Percentiles rank a stretch among this genome's conserved stretches.
Evolutionary conservation across 768 basidiomycete species (phyloP).

Genomic region (Russula foetens): DNA sequence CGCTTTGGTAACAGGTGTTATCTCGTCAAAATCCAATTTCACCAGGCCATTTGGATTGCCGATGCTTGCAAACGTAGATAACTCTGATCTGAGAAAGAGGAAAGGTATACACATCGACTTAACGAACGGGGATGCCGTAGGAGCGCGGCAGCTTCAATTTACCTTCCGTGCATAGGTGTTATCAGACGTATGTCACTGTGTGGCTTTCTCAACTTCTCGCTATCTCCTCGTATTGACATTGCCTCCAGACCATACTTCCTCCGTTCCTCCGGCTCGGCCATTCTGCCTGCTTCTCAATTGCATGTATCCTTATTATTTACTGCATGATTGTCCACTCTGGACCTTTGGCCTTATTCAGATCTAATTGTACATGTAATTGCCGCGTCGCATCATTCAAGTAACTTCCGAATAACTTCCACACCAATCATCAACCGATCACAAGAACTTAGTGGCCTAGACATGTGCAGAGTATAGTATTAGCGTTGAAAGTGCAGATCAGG

Average conservation of each 20-base stretch:
- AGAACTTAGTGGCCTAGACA: background rate
- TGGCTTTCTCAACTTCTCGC: background rate
- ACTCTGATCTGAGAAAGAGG: background rate
- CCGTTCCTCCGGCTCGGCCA: background rate
- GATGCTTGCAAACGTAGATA: background rate
- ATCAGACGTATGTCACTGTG: too few relatives aligned
- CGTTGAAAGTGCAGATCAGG: constrained; percentile 18
- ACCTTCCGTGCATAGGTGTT: background rate
- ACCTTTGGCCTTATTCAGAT: background rate
- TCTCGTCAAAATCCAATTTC: background rate
- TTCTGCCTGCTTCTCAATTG: background rate
- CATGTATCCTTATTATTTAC: background rate
- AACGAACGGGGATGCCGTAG: background rate
- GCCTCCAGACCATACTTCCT: background rate
- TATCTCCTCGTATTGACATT: background rate
- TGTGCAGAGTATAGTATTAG: background rate
- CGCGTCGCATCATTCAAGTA: background rate
- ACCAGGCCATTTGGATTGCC: background rate
- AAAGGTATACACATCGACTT: background rate
- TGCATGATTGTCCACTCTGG: background rate
- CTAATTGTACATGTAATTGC: background rate
- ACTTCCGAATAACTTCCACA: background rate
- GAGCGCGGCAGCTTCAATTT: background rate
- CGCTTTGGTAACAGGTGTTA: background rate
- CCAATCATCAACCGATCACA: background rate